Conservation (phyloP, 257 asterid species). For the Penstemon eatonii region DNA sequence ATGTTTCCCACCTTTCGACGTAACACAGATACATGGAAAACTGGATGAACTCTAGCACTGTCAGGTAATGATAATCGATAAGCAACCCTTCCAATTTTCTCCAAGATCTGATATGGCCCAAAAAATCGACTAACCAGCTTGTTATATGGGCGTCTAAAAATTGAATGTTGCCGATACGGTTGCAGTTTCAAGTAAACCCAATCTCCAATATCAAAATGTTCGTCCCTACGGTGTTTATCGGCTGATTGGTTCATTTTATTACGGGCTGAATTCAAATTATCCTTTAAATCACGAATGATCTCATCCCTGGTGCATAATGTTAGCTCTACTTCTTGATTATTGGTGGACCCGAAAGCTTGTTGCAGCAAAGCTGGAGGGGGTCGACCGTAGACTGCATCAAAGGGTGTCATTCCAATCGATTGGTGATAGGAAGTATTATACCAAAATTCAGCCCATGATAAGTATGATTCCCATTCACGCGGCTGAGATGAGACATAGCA, state of each 20-base stretch:
- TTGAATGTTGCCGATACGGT: neutral
- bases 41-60: neutral
- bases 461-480: neutral
- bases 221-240: neutral
- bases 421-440: neutral
- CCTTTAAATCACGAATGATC: neutral
- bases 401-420: neutral
- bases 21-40: neutral
- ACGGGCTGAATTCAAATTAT: neutral
- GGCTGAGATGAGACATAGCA: neutral
- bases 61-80: neutral
- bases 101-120: neutral
- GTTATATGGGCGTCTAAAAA: neutral
- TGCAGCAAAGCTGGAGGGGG: neutral
- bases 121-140: neutral
- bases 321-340: neutral
- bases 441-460: conserved; percentile 7
- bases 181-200: neutral
- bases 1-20: neutral
- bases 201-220: neutral
- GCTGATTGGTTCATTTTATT: neutral
- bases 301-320: neutral
- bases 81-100: neutral
- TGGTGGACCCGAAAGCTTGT: neutral
- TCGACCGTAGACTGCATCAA: neutral